phyloP scores from a whole-genome alignment of 352 stramenopile genomes.

The Phytophthora ohioensis region DNA sequence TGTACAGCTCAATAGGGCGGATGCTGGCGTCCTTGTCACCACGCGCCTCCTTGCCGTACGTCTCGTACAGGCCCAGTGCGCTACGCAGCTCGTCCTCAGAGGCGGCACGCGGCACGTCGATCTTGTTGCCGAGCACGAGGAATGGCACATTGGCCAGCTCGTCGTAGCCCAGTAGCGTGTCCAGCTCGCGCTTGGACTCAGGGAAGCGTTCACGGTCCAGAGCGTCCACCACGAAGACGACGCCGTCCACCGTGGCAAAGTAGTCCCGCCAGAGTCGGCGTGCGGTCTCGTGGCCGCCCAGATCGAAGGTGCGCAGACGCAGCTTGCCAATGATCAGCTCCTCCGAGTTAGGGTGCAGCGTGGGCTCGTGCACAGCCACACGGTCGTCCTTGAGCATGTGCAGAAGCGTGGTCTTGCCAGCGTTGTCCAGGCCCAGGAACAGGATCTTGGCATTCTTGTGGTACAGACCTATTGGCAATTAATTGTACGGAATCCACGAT shows the following conservation, averaged over 20 bases:
- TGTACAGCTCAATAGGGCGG: slow-evolving; percentile 99
- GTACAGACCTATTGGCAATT: slow-evolving; percentile 94
- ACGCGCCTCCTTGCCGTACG: slow-evolving; percentile 98
- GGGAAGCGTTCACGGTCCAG: slow-evolving; percentile 98
- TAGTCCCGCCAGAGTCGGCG: slow-evolving; percentile 99
- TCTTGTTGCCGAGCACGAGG: slow-evolving; percentile 99
- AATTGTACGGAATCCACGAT: slow-evolving; percentile 16
- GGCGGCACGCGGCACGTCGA: slow-evolving; percentile 97
- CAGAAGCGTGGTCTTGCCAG: slow-evolving; percentile 99
- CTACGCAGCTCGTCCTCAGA: slow-evolving; percentile 99
- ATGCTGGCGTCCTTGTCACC: slow-evolving; percentile 91
- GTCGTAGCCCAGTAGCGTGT: slow-evolving; percentile 97
- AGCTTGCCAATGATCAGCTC: slow-evolving; percentile 97
- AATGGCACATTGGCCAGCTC: slow-evolving; percentile 99
- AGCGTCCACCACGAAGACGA: slow-evolving; percentile 99
- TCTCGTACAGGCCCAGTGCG: slow-evolving; percentile 97
- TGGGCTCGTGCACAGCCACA: slow-evolving; percentile 96
- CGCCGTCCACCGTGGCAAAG: slow-evolving; percentile 98
- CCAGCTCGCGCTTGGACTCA: slow-evolving; percentile 99
- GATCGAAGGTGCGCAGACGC: slow-evolving; percentile 99
- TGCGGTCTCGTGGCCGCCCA: slow-evolving; percentile 98
- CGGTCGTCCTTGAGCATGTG: slow-evolving; percentile 99
- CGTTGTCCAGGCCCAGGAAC: slow-evolving; percentile 99
- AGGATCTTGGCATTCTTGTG: slow-evolving; percentile 99
- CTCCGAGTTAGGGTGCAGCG: slow-evolving; percentile 96